These are phyloP conservation scores for Trametes versicolor DNA, from an alignment of 1,284 basidiomycete species.

Conservation along the genomic window DNA sequence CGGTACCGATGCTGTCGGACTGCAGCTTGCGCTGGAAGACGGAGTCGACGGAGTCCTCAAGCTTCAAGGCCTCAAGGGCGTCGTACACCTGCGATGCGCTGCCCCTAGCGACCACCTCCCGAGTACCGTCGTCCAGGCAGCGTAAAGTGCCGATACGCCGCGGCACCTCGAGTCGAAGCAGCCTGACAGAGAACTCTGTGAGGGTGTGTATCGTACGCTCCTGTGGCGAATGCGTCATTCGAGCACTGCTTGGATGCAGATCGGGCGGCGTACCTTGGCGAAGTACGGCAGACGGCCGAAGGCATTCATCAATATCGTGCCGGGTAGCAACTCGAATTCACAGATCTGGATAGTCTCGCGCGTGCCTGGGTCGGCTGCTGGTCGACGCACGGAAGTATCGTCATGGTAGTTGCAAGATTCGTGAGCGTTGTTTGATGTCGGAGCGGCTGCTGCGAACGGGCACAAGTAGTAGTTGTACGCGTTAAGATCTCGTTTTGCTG, in stretches of 20 bases:
- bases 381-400: no score
- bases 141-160: conserved; percentile 1
- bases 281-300: conserved; percentile 1
- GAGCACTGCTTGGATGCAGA: not conserved
- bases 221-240: not conserved
- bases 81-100: conserved; percentile 7
- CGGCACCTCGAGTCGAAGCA: conserved; percentile 1
- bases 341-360: not conserved
- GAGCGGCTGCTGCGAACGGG: no score
- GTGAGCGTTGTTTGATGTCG: no score
- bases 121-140: not conserved
- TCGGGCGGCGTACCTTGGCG: conserved; percentile 10
- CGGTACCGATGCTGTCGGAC: not conserved
- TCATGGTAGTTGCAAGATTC: no score
- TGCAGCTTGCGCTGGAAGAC: conserved; percentile 5
- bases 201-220: not conserved
- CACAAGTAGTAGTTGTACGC: no score
- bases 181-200: not conserved
- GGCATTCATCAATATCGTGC: conserved; percentile 14
- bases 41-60: conserved; percentile 18
- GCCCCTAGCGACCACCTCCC: not conserved
- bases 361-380: no score
- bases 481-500: no score
- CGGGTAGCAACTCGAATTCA: conserved; percentile 20
- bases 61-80: no score